Percentiles rank a stretch among this genome's conserved stretches.
phyloP scores from a whole-genome alignment of 768 basidiomycete species.

The Russula brevipes region DNA sequence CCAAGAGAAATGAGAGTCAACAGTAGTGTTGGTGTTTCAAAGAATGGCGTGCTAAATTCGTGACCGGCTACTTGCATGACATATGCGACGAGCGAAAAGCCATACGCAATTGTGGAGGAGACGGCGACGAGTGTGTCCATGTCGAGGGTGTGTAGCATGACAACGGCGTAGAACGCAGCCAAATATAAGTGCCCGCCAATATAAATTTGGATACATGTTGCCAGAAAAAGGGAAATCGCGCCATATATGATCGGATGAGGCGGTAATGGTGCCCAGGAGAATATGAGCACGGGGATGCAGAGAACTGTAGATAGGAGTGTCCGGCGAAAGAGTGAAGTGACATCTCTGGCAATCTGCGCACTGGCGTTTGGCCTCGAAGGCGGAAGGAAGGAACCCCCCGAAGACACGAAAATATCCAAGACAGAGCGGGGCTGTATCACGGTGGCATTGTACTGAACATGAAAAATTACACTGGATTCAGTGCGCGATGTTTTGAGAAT shows the following conservation, averaged over 20 bases:
- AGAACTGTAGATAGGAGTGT: slow-evolving; percentile 33
- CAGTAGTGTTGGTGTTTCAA: slow-evolving; percentile 42
- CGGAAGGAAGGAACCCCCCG: slow-evolving; percentile 28
- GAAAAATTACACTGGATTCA: neutral
- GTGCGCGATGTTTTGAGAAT: slow-evolving; percentile 1
- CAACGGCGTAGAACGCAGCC: slow-evolving; percentile 34
- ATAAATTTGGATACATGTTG: slow-evolving; percentile 36
- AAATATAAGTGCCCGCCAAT: slow-evolving; percentile 37
- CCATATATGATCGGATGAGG: slow-evolving; percentile 34
- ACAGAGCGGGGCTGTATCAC: slow-evolving; percentile 34
- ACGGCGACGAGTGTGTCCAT: slow-evolving; percentile 38
- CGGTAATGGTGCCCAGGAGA: slow-evolving; percentile 41
- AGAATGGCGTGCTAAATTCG: slow-evolving; percentile 35
- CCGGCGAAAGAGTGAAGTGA: slow-evolving; percentile 31
- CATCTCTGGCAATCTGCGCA: slow-evolving; percentile 32
- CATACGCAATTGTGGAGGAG: slow-evolving; percentile 38
- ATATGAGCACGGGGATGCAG: slow-evolving; percentile 39
- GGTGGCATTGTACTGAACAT: slow-evolving; percentile 28
- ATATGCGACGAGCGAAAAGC: slow-evolving; percentile 40
- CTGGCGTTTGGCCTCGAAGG: slow-evolving; percentile 26
- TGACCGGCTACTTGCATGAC: slow-evolving; percentile 32
- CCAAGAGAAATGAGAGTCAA: slow-evolving; percentile 41
- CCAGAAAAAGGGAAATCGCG: slow-evolving; percentile 35
- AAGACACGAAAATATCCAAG: slow-evolving; percentile 28
- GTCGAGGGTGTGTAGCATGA: slow-evolving; percentile 37